phyloP scores from a whole-genome alignment of 2,329 filamentous ascomycete genomes.

The Alternaria metachromatica region DNA sequence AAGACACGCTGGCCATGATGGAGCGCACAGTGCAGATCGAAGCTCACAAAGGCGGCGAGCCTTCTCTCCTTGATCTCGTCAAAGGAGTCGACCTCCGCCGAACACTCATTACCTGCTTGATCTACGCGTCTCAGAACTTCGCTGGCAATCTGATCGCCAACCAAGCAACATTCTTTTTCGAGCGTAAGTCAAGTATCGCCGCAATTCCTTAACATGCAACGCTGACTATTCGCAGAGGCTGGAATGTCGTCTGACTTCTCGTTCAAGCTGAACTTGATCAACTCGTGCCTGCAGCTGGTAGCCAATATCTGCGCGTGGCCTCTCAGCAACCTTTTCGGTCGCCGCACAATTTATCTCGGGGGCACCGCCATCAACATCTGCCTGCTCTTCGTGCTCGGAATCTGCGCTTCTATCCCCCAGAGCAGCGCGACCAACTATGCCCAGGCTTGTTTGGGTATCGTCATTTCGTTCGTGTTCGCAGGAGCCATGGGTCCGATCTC shows the following conservation, averaged over 20 bases:
- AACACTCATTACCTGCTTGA: constrained; percentile 61
- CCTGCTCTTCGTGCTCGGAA: constrained; percentile 64
- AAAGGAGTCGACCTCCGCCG: constrained; percentile 62
- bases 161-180: constrained; percentile 68
- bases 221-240: constrained; percentile 57
- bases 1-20: constrained; percentile 64
- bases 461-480: constrained; percentile 70
- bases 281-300: constrained; percentile 66
- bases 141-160: constrained; percentile 68
- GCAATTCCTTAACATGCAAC: constrained; percentile 24
- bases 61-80: constrained; percentile 59
- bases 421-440: constrained; percentile 56
- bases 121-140: constrained; percentile 66
- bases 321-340: constrained; percentile 67
- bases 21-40: constrained; percentile 63
- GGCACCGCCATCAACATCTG: constrained; percentile 61
- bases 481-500: constrained; percentile 69
- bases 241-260: constrained; percentile 62
- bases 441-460: constrained; percentile 67
- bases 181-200: constrained; percentile 48
- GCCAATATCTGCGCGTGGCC: constrained; percentile 71
- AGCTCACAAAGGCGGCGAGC: constrained; percentile 51
- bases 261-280: constrained; percentile 69
- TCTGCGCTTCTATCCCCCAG: constrained; percentile 60
- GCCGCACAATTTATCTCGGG: constrained; percentile 68